Evolutionary conservation across 495 filamentous ascomycete species (phyloP).

Genomic region (Clohesyomyces aquaticus): DNA sequence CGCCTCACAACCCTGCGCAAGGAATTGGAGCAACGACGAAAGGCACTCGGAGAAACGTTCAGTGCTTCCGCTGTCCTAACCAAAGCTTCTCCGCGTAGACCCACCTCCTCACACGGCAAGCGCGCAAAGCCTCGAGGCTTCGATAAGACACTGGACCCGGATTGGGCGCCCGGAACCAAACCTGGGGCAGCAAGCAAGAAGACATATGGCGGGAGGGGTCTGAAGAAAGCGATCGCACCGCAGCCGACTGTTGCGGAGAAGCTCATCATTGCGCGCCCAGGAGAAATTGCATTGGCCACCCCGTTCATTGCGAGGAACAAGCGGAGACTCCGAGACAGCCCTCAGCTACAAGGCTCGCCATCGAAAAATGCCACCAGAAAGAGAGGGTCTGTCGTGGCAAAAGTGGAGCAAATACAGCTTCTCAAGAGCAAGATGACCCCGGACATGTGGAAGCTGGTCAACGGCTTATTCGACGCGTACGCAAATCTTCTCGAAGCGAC

Average conservation of each 20-base stretch:
- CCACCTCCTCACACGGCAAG: slow-evolving; percentile 23
- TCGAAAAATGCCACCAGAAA: slow-evolving; percentile 7
- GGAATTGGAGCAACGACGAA: slow-evolving; percentile 13
- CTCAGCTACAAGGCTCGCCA: slow-evolving; percentile 30
- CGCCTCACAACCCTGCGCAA: slow-evolving; percentile 36
- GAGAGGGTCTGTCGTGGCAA: slow-evolving; percentile 12
- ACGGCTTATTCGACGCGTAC: slow-evolving; percentile 32
- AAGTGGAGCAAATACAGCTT: slow-evolving; percentile 19
- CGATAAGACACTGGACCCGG: slow-evolving; percentile 36
- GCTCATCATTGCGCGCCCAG: slow-evolving; percentile 15
- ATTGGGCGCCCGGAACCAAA: slow-evolving; percentile 32
- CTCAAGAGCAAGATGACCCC: slow-evolving; percentile 36
- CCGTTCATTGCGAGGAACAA: slow-evolving; percentile 30
- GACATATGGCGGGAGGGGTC: slow-evolving; percentile 28
- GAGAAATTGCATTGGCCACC: slow-evolving; percentile 32
- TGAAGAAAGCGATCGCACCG: slow-evolving; percentile 4
- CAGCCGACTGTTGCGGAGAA: background rate
- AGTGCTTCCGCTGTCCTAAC: slow-evolving; percentile 6
- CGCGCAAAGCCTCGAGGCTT: slow-evolving; percentile 32
- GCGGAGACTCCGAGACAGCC: slow-evolving; percentile 18
- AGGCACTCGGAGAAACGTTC: slow-evolving; percentile 4
- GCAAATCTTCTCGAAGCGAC: slow-evolving; percentile 36
- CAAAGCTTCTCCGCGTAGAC: slow-evolving; percentile 4
- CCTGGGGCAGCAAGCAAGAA: slow-evolving; percentile 5
- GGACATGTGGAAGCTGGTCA: slow-evolving; percentile 23